phyloP scores from a whole-genome alignment of 495 filamentous ascomycete genomes.

The Penicillium paxilli region DNA sequence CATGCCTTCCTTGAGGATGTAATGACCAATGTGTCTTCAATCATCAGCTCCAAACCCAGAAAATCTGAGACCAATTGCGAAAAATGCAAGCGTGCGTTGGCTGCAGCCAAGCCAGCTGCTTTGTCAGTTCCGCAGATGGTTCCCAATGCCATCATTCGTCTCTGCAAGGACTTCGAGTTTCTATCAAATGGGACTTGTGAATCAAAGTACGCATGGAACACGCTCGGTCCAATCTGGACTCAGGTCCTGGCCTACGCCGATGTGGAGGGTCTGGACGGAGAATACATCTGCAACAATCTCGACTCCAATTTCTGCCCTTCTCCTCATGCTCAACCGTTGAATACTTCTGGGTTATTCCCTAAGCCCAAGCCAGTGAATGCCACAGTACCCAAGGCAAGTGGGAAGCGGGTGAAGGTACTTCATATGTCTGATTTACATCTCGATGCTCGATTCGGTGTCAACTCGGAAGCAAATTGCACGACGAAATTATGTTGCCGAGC shows the following conservation, averaged over 20 bases:
- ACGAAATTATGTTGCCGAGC: slow-evolving; percentile 53
- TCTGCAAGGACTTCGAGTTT: slow-evolving; percentile 50
- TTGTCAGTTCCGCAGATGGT: slow-evolving; percentile 46
- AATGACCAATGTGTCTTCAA: slow-evolving; percentile 40
- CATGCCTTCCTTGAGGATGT: slow-evolving; percentile 40
- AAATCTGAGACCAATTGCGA: slow-evolving; percentile 44
- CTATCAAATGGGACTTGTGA: slow-evolving; percentile 44
- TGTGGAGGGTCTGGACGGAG: slow-evolving; percentile 54
- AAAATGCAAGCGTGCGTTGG: slow-evolving; percentile 53
- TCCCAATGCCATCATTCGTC: slow-evolving; percentile 48
- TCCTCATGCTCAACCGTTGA: slow-evolving; percentile 44
- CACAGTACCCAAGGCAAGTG: slow-evolving; percentile 43
- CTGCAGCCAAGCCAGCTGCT: slow-evolving; percentile 50
- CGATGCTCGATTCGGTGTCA: slow-evolving; percentile 56
- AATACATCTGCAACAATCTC: slow-evolving; percentile 56
- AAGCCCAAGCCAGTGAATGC: slow-evolving; percentile 54
- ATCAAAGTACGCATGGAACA: slow-evolving; percentile 41
- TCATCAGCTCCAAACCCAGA: slow-evolving; percentile 36
- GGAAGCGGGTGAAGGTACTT: slow-evolving; percentile 56
- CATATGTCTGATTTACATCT: slow-evolving; percentile 63
- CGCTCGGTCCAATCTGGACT: slow-evolving; percentile 56
- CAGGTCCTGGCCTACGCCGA: slow-evolving; percentile 57
- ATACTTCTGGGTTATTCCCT: slow-evolving; percentile 48
- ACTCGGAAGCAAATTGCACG: slow-evolving; percentile 58
- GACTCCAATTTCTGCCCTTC: slow-evolving; percentile 45